Evolutionary conservation across 257 asterid genomes (phyloP).

Genomic region (Linaria vulgaris): DNA sequence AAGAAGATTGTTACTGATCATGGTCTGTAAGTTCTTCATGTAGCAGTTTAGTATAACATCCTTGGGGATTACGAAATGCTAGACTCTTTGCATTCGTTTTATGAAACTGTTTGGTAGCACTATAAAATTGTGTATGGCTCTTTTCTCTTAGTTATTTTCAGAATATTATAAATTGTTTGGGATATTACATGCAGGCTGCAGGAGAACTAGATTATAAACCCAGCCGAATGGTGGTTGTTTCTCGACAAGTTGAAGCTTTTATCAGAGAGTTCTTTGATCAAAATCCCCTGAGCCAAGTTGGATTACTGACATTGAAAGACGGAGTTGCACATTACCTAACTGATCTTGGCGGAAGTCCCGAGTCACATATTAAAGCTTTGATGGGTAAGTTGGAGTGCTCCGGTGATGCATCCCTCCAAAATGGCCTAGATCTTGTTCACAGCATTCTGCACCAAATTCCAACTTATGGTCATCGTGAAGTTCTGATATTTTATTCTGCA

Average conservation of each 20-base stretch:
- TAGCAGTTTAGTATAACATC: too few relatives aligned
- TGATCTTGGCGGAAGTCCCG: slow-evolving; percentile 97
- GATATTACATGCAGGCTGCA: slow-evolving; percentile 65
- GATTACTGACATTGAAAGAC: slow-evolving; percentile 71
- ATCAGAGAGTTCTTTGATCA: slow-evolving; percentile 93
- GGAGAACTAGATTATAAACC: slow-evolving; percentile 86
- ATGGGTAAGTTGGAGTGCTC: slow-evolving; percentile 89
- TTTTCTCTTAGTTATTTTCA: neutral
- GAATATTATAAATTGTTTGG: slow-evolving; percentile 23
- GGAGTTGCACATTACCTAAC: slow-evolving; percentile 85
- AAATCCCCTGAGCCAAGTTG: slow-evolving; percentile 88
- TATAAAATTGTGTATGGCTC: neutral
- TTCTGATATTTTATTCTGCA: slow-evolving; percentile 82
- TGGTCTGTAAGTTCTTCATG: too few relatives aligned
- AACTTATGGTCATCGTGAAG: slow-evolving; percentile 94
- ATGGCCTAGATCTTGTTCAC: slow-evolving; percentile 85
- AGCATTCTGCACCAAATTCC: slow-evolving; percentile 80
- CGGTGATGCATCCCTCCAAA: slow-evolving; percentile 92
- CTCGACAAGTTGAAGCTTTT: slow-evolving; percentile 89
- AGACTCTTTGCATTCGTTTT: neutral
- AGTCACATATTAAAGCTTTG: slow-evolving; percentile 87
- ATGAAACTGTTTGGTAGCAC: neutral
- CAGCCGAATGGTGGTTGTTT: slow-evolving; percentile 80
- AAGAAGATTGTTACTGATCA: too few relatives aligned
- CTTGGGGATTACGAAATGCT: too few relatives aligned